Conservation (phyloP, 768 basidiomycete genomes). For the Xanthoconium purpureum region DNA sequence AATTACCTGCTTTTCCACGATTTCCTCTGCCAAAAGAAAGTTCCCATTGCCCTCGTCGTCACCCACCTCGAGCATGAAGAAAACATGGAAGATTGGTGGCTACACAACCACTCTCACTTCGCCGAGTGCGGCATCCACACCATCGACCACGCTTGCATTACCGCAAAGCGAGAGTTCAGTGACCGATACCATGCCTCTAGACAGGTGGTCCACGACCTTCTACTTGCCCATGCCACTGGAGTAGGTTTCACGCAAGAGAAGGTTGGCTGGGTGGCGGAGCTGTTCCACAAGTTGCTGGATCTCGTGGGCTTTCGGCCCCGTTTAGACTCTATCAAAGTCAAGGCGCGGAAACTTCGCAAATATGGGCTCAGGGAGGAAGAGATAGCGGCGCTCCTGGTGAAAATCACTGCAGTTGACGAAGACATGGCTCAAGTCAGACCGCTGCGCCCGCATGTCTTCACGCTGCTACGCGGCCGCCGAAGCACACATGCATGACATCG, state of each 20-base stretch:
- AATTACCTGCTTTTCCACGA: conserved; percentile 35
- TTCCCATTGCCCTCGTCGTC: conserved; percentile 32
- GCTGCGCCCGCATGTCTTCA: conserved; percentile 2
- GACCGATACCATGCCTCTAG: conserved; percentile 26
- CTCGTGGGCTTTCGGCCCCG: conserved; percentile 21
- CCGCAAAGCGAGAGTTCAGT: conserved; percentile 30
- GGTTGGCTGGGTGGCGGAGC: conserved; percentile 22
- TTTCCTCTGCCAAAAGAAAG: conserved; percentile 32
- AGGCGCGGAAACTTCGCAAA: conserved; percentile 24
- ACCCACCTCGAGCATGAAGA: conserved; percentile 37
- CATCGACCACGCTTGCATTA: conserved; percentile 33
- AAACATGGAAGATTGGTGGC: conserved; percentile 38
- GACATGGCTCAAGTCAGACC: conserved; percentile 14
- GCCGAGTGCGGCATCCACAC: conserved; percentile 18
- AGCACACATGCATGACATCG: conserved; percentile 4
- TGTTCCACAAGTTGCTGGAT: conserved; percentile 25
- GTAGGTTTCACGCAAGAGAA: conserved; percentile 21
- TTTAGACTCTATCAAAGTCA: conserved; percentile 20
- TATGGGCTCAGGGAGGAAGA: conserved; percentile 26
- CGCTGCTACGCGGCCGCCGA: conserved; percentile 10
- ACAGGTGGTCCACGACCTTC: conserved; percentile 21
- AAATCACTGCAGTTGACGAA: conserved; percentile 22
- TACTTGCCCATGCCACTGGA: conserved; percentile 17
- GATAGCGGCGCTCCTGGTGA: conserved; percentile 16
- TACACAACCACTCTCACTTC: conserved; percentile 24